Base-by-base conservation (phyloP, 345 rosid species). In the Ceriops zippeliana region DNA sequence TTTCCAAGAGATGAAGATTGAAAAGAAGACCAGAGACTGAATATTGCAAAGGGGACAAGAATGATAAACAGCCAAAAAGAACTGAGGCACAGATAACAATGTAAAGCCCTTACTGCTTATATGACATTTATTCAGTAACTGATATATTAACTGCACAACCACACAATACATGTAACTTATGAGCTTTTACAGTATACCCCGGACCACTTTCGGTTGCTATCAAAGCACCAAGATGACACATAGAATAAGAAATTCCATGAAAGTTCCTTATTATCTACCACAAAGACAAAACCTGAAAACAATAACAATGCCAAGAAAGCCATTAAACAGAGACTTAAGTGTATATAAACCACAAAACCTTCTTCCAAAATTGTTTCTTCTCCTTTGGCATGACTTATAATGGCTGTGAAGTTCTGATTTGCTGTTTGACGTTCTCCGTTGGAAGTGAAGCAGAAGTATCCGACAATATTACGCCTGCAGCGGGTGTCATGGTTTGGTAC, bases 401-500 rank as follows among this genome's bases (percentile, higher is more conserved):
- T 26, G 73, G 87, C 83, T 88, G 89, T 17, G 91, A 86, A 60
- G 82, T 78, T 80, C 90, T 85, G 47, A 83, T 86, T 80, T 90
- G 91, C 68, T 83, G 89, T 82, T 79, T 81, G 65, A 74, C 70
- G 74, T 75, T 85, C 58, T 90, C 96, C 20, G 67, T 58, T 6
- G 87, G 77, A 70, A 79, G 74, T 80, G 81, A 86, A 58, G 76
- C 56, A 72, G 91, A 78, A 58, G 78, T 80, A 61, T 90, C 93
- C 5, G 89, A 81, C 79, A 87, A 52, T 49, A 66, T 81, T 63
- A 75, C 82, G 59, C 81, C 80, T 67, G 83, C 75, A 47, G 76
- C 77, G 21, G 82, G 76, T 0, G 86, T 70, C 89, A 89, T 86
- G 66, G 99, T 95, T 72, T 95, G 99, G 78, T 91, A 95, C 79